Percentiles rank a stretch among this genome's conserved stretches.
Evolutionary conservation across 2,329 filamentous ascomycete genomes (phyloP).

Genomic region (Cadophora malorum): DNA sequence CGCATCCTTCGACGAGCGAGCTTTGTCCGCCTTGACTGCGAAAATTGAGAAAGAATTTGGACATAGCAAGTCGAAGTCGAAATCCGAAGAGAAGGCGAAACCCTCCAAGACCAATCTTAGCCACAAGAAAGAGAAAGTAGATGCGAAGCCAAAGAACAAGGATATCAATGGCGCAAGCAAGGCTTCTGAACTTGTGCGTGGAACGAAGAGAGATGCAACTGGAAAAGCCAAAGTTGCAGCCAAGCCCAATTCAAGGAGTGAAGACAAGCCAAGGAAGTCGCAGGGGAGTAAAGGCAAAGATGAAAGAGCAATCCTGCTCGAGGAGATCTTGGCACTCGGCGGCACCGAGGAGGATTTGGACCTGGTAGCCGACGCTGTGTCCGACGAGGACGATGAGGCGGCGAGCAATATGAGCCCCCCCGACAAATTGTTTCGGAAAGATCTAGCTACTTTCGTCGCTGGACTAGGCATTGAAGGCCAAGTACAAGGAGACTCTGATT

Average conservation of each 20-base stretch:
- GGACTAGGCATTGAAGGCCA: slow-evolving; percentile 56
- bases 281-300: slow-evolving; percentile 30
- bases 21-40: slow-evolving; percentile 60
- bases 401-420: slow-evolving; percentile 38
- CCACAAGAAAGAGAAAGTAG: not conserved
- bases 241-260: slow-evolving; percentile 37
- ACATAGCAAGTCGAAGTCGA: slow-evolving; percentile 42
- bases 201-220: slow-evolving; percentile 44
- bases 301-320: slow-evolving; percentile 54
- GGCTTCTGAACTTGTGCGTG: slow-evolving; percentile 40
- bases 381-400: slow-evolving; percentile 53
- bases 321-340: slow-evolving; percentile 69
- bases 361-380: slow-evolving; percentile 62
- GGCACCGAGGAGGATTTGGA: slow-evolving; percentile 70
- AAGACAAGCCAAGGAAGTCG: slow-evolving; percentile 23
- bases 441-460: slow-evolving; percentile 59
- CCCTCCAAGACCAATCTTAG: not conserved
- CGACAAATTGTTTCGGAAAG: slow-evolving; percentile 56
- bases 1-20: slow-evolving; percentile 55
- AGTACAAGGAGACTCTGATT: slow-evolving; percentile 46
- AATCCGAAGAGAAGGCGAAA: slow-evolving; percentile 50
- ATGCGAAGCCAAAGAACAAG: not conserved
- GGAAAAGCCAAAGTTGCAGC: slow-evolving; percentile 42
- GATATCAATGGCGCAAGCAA: slow-evolving; percentile 46
- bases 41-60: slow-evolving; percentile 62